Evolutionary conservation across 2,329 filamentous ascomycete species (phyloP), one percentile per base, ranked within the genome.

Genomic region (Sclerotinia nivalis): DNA sequence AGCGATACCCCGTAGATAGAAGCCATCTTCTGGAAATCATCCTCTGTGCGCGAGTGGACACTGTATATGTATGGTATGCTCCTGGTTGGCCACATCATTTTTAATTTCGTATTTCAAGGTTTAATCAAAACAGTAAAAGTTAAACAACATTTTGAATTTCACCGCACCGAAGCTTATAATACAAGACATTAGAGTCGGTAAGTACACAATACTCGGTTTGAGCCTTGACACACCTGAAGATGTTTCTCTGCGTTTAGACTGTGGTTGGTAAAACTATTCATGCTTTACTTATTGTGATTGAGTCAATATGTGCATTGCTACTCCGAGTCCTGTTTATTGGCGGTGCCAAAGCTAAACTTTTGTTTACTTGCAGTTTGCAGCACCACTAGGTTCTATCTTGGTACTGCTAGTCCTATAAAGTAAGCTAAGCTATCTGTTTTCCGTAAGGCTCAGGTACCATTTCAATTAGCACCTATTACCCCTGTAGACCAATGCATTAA

Each of bases 51-150:
- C 28, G 55, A 59, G 43, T 62, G 59, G 59, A 62, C 59, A 61
- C 28, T 18, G 28, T 18, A 45, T 25, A 25, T 25, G n/a, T 31
- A 28, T 47, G 25, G 31, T 37, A 9, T 49, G 25, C 34, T 43
- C 37, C 56, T 60, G 56, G 37, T 64, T 64, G 61, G 61, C 61
- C 47, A 64, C 61, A 65, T 65, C 31, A 65, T 49, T 20, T 40
- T 40, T 43, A 65, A 65, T 65, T n/a, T 65, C 49, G 47, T 28
- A 65, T 65, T 40, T n/a, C n/a, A 12, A 4, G 9, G 5, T 31
- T 28, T n/a, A 50, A 47, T 37, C 60, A 40, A 64, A 37, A 20
- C 7, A 3, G 15, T 37, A 64, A 64, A 62, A 50, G 60, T 37
- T n/a, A 50, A 37, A 62, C 43, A n/a, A 37, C 2, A n/a, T 49